phyloP scores from a whole-genome alignment of 306 rosid species.

The Elaeagnus macrophylla region DNA sequence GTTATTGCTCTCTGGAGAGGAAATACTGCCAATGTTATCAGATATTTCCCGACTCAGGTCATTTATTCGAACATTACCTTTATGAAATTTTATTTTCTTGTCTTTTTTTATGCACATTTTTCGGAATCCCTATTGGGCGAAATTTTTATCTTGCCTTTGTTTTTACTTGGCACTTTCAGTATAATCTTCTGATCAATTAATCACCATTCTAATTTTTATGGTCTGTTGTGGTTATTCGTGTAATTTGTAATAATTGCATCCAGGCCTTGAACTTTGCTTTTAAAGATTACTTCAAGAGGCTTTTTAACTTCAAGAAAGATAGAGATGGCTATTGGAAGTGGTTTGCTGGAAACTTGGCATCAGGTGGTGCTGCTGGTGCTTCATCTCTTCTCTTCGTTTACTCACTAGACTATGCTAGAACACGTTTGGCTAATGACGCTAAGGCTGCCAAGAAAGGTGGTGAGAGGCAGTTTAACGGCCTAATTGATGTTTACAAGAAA shows the following conservation, averaged over 20 bases:
- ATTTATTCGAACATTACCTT: constrained; percentile 12
- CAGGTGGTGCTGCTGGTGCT: constrained; percentile 92
- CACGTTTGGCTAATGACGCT: constrained; percentile 73
- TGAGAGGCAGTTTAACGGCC: constrained; percentile 80
- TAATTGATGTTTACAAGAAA: constrained; percentile 73
- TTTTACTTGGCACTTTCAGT: too few species aligned
- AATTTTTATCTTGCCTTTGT: not conserved
- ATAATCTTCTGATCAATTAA: not conserved
- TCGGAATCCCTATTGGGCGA: not conserved
- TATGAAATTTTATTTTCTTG: not conserved
- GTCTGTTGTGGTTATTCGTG: not conserved
- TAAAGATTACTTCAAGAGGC: constrained; percentile 88
- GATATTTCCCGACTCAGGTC: constrained; percentile 92
- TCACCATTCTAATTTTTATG: not conserved
- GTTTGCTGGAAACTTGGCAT: constrained; percentile 91
- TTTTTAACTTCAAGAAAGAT: constrained; percentile 80
- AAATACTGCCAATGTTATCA: constrained; percentile 82
- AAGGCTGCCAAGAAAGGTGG: constrained; percentile 85
- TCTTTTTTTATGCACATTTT: not conserved
- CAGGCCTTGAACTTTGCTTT: constrained; percentile 89
- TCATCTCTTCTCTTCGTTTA: constrained; percentile 73
- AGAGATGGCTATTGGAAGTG: constrained; percentile 87
- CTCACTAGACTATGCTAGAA: constrained; percentile 73
- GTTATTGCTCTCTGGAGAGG: constrained; percentile 78
- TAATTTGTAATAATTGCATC: constrained; percentile 6